Conservation (phyloP, 371 early-diverging fungal species). For the Mortierella sp. region DNA sequence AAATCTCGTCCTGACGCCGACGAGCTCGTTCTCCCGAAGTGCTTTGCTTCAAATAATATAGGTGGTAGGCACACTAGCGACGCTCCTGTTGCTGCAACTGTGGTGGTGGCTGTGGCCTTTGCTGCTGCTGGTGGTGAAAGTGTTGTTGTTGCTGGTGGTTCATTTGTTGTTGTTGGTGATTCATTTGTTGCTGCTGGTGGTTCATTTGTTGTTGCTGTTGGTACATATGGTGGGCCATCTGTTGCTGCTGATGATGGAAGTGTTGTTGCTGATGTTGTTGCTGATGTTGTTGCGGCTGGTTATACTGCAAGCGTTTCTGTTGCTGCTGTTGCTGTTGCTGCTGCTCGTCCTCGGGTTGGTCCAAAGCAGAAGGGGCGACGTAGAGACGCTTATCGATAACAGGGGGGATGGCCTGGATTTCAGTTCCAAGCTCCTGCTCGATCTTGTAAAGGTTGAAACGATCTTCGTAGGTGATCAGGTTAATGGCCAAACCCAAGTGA, state of each 20-base stretch:
- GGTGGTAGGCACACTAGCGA: not conserved
- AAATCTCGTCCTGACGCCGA: constrained; percentile 3
- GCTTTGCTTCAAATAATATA: not conserved
- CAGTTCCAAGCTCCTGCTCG: constrained; percentile 97
- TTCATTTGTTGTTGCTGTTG: constrained; percentile 46
- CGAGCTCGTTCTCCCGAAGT: not conserved
- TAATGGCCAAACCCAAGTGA: constrained; percentile 97
- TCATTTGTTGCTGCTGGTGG: constrained; percentile 40
- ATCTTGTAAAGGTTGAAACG: constrained; percentile 96
- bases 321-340: constrained; percentile 49
- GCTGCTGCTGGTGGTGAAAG: constrained; percentile 20
- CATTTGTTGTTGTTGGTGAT: constrained; percentile 24
- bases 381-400: constrained; percentile 94
- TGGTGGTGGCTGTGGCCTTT: constrained; percentile 13
- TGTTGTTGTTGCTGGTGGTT: constrained; percentile 46
- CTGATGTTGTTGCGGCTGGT: constrained; percentile 23
- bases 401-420: constrained; percentile 96
- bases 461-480: constrained; percentile 97
- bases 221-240: constrained; percentile 17
- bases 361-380: constrained; percentile 78
- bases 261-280: constrained; percentile 19
- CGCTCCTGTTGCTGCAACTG: constrained; percentile 11
- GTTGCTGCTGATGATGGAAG: constrained; percentile 30
- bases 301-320: constrained; percentile 57
- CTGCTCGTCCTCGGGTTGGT: constrained; percentile 55